Evolutionary conservation across 768 basidiomycete species (phyloP).

Genomic region (Coprinopsis strossmayeri): DNA sequence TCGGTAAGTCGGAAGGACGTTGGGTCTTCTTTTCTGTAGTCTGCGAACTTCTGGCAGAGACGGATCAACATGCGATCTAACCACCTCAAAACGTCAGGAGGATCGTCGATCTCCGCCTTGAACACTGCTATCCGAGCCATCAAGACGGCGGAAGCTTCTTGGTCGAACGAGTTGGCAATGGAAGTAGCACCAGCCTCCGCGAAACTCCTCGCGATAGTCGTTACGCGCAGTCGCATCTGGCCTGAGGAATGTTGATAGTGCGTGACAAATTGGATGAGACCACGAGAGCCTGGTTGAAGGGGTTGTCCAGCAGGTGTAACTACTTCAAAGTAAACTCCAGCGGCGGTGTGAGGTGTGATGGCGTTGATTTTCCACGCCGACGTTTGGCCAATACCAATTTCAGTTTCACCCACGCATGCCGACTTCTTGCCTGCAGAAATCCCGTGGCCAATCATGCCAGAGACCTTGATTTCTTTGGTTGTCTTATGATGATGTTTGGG

Average conservation of each 20-base stretch:
- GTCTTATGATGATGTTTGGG: constrained; percentile 44
- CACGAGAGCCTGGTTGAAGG: constrained; percentile 81
- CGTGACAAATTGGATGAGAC: constrained; percentile 96
- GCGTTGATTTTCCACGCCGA: constrained; percentile 98
- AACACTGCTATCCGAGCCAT: constrained; percentile 99
- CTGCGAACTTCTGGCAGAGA: constrained; percentile 98
- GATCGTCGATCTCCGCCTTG: constrained; percentile 98
- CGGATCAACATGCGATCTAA: constrained; percentile 98
- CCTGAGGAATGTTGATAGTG: constrained; percentile 98
- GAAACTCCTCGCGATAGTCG: constrained; percentile 95
- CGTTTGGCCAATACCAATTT: constrained; percentile 97
- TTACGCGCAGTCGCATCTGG: constrained; percentile 93
- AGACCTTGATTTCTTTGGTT: constrained; percentile 97
- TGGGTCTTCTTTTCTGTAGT: constrained; percentile 97
- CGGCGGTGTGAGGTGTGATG: constrained; percentile 79
- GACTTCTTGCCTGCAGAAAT: constrained; percentile 98
- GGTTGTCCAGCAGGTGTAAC: constrained; percentile 96
- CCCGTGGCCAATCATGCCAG: constrained; percentile 94
- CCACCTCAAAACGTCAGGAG: constrained; percentile 95
- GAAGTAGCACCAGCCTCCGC: constrained; percentile 94
- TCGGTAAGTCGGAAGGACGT: constrained; percentile 87
- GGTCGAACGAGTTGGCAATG: constrained; percentile 93
- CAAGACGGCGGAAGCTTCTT: constrained; percentile 94
- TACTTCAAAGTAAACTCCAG: constrained; percentile 96
- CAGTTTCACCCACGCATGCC: constrained; percentile 94